Base-by-base conservation (phyloP, 495 filamentous ascomycete species). In the Cairneyella variabilis region DNA sequence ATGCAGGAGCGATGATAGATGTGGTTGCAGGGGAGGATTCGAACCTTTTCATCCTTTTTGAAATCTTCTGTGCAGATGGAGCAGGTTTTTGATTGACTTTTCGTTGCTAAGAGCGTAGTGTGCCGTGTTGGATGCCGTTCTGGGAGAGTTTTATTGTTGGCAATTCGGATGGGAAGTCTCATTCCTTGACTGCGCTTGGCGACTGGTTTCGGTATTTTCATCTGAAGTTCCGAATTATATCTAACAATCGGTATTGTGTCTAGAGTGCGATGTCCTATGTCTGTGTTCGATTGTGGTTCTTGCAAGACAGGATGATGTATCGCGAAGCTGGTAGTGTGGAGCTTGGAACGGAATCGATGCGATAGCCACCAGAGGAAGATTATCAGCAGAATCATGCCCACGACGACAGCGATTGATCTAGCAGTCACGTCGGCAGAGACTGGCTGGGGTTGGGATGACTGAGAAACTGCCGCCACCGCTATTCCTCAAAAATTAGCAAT, bases 1-100 rank as follows among this genome's bases (percentile, higher is more conserved):
- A 97, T 85, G 64, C 92, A 97, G 17, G 84, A 83, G 0, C 89
- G 89, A 62, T 97, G 92, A 69, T 91, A 97, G 57, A 91, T 88
- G 72, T 97, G 92, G 58, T 88, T 79, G 69, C 92, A 97, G 3
- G 92, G 92, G 6, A 97, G 73, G 0, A 97, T 88, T 17, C 92
- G 84, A 50, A 97, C 76, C 63, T 96, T 90, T 63, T 96, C 82
- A 26, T 91, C 91, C 54, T 86, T 82, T 46, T 82, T 76, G 58
- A 97, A 97, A 63, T 96, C 91, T 51, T 96, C 91, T 16, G 90
- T 93, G 57, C 86, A 90, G 58, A 96, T 93, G 2, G 89, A 88
- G 68, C 90, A 96, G 14, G 17, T 40, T 20, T 5, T 20, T 17
- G 8, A 5, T 5, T 40, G 6, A 5, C 17, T 20, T 40, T n/a